A percentile compares a stretch with the other conserved stretches of the same genome.
These are phyloP conservation scores for Phytopythium montanum DNA, from an alignment of 352 stramenopile species.

Conservation along the genomic window DNA sequence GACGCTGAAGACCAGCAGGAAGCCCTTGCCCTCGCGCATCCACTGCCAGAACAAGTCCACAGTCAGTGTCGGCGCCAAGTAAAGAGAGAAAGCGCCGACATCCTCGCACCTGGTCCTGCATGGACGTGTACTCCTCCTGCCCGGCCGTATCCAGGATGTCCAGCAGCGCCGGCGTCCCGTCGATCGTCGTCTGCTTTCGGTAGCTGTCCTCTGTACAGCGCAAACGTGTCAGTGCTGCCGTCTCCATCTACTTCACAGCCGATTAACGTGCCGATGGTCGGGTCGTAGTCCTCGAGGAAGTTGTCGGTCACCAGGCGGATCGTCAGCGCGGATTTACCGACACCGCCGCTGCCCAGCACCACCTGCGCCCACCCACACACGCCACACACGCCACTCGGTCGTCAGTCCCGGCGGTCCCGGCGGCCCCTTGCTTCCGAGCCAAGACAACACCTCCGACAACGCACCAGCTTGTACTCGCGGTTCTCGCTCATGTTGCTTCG, in stretches of 20 bases:
- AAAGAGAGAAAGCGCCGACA: neutral
- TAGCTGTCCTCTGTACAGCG: conserved; percentile 87
- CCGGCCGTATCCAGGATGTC: conserved; percentile 92
- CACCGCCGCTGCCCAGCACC: conserved; percentile 87
- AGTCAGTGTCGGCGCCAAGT: neutral
- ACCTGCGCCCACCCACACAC: conserved; percentile 29
- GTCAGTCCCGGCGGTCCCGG: neutral
- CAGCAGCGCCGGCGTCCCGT: conserved; percentile 75
- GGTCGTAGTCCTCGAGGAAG: conserved; percentile 93
- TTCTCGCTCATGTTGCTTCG: conserved; percentile 46
- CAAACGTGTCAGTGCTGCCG: neutral
- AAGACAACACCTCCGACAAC: conserved; percentile 1
- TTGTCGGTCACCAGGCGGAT: conserved; percentile 91
- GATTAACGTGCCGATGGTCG: conserved; percentile 71
- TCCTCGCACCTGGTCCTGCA: conserved; percentile 79
- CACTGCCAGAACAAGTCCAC: conserved; percentile 48
- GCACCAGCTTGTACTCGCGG: conserved; percentile 84
- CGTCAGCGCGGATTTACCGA: conserved; percentile 91
- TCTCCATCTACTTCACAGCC: neutral
- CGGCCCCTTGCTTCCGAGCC: neutral
- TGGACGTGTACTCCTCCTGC: conserved; percentile 91
- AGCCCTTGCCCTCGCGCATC: conserved; percentile 92
- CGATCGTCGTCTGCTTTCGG: conserved; percentile 87
- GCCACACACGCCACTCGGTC: neutral
- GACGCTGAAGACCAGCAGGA: conserved; percentile 88